phyloP scores from a whole-genome alignment of 2,329 filamentous ascomycete genomes.

The Cercospora zeae-maydis region DNA sequence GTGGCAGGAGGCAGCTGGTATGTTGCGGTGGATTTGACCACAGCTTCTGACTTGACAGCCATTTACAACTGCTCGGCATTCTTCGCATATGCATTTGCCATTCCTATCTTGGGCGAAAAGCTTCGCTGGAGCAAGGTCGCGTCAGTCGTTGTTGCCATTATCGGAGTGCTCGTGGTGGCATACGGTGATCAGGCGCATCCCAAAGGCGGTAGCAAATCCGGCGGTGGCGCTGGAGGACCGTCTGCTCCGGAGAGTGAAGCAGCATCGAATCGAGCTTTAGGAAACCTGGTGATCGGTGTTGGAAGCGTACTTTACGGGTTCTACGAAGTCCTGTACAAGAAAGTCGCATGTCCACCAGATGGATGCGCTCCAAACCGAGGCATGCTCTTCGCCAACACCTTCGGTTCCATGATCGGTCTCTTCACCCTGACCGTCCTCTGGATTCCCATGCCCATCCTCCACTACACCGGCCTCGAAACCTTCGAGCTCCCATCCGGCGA shows the following conservation, averaged over 20 bases:
- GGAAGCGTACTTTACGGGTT: slow-evolving; percentile 92
- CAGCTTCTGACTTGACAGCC: slow-evolving; percentile 86
- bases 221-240: slow-evolving; percentile 50
- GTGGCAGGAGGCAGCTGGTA: slow-evolving; percentile 94
- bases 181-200: slow-evolving; percentile 67
- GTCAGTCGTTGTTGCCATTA: slow-evolving; percentile 80
- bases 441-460: slow-evolving; percentile 83
- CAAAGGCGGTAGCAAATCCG: slow-evolving; percentile 55
- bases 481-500: slow-evolving; percentile 78
- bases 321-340: slow-evolving; percentile 97
- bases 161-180: slow-evolving; percentile 88
- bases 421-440: slow-evolving; percentile 88
- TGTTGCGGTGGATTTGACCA: slow-evolving; percentile 88
- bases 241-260: slow-evolving; percentile 48
- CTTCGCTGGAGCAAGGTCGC: slow-evolving; percentile 79
- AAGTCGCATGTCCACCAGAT: slow-evolving; percentile 86
- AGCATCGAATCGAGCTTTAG: slow-evolving; percentile 67
- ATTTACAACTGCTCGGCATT: slow-evolving; percentile 99
- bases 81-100: slow-evolving; percentile 95
- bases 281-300: slow-evolving; percentile 86
- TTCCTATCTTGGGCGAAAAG: slow-evolving; percentile 82
- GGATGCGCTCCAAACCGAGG: slow-evolving; percentile 80
- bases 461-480: slow-evolving; percentile 70
- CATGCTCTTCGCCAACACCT: slow-evolving; percentile 91
- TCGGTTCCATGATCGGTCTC: slow-evolving; percentile 78